A percentile compares a stretch with the other conserved stretches of the same genome.
These are phyloP conservation scores for Yamadazyma dushanensis DNA, from an alignment of 1,139 yeast genomes.

Conservation along the genomic window DNA sequence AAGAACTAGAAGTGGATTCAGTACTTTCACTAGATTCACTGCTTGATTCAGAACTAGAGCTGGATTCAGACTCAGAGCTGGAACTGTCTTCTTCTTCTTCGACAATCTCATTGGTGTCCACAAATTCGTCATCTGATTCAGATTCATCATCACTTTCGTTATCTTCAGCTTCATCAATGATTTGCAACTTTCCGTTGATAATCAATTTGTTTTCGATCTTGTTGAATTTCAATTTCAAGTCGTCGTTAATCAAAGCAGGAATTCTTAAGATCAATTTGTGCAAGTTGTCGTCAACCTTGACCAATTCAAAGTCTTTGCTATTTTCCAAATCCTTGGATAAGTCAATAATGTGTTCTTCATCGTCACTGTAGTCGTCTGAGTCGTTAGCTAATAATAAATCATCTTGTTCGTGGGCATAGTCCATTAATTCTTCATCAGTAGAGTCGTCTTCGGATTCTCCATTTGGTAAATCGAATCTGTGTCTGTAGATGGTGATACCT, in stretches of 20 bases:
- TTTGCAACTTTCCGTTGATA: constrained; percentile 42
- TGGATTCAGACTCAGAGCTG: constrained; percentile 9
- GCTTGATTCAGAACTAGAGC: constrained; percentile 9
- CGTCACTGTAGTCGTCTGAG: constrained; percentile 35
- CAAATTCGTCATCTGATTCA: constrained; percentile 18
- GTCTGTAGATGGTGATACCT: constrained; percentile 46
- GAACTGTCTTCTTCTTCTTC: constrained; percentile 6
- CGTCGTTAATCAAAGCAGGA: constrained; percentile 46
- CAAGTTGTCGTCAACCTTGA: constrained; percentile 39
- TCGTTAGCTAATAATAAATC: constrained; percentile 30
- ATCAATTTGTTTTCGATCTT: constrained; percentile 46
- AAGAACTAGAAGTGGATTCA: constrained; percentile 16
- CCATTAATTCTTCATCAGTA: constrained; percentile 38
- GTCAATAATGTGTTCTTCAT: constrained; percentile 39
- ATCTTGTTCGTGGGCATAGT: constrained; percentile 25
- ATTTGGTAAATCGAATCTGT: constrained; percentile 42
- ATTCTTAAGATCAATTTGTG: constrained; percentile 46
- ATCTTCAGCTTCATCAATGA: constrained; percentile 20
- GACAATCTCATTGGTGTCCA: constrained; percentile 13
- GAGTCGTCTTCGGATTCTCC: constrained; percentile 36
- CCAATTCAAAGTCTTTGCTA: constrained; percentile 48
- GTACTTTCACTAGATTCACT: constrained; percentile 11
- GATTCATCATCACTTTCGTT: constrained; percentile 21
- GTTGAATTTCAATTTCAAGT: constrained; percentile 42
- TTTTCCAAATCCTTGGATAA: constrained; percentile 44